Conservation (phyloP, 1,284 basidiomycete genomes). For the Leccinum fallax region DNA sequence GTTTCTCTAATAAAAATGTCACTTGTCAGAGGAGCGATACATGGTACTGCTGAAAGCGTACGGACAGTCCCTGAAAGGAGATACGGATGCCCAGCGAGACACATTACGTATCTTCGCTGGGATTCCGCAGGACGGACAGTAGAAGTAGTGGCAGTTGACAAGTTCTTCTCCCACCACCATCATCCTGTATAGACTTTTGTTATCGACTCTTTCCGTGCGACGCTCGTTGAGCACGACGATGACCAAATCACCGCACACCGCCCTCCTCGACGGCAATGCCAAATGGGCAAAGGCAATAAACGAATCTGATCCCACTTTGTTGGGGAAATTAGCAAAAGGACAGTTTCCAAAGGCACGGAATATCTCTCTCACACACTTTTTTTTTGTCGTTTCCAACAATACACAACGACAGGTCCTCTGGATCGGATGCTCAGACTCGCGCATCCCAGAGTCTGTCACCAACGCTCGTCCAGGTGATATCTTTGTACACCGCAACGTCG, state of each 20-base stretch:
- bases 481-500: slow-evolving; percentile 70
- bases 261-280: slow-evolving; percentile 57
- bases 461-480: slow-evolving; percentile 64
- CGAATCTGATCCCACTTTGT: slow-evolving; percentile 62
- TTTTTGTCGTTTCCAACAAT: background rate
- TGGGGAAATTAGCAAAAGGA: slow-evolving; percentile 58
- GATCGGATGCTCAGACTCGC: slow-evolving; percentile 76
- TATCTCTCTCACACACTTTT: background rate
- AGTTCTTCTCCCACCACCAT: background rate
- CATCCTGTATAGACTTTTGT: background rate
- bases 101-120: slow-evolving; percentile 20
- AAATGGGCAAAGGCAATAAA: slow-evolving; percentile 64
- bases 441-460: slow-evolving; percentile 61
- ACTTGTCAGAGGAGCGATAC: slow-evolving; percentile 25
- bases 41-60: slow-evolving; percentile 23
- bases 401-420: slow-evolving; percentile 56
- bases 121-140: slow-evolving; percentile 25
- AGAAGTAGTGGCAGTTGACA: too few species aligned
- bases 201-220: background rate
- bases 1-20: background rate
- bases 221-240: slow-evolving; percentile 18
- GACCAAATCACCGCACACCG: slow-evolving; percentile 23
- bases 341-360: slow-evolving; percentile 69
- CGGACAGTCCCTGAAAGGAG: slow-evolving; percentile 20
- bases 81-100: slow-evolving; percentile 27